Percentiles rank a stretch among this genome's conserved stretches.
Evolutionary conservation across 306 rosid genomes (phyloP).

Genomic region (Pueraria montana): DNA sequence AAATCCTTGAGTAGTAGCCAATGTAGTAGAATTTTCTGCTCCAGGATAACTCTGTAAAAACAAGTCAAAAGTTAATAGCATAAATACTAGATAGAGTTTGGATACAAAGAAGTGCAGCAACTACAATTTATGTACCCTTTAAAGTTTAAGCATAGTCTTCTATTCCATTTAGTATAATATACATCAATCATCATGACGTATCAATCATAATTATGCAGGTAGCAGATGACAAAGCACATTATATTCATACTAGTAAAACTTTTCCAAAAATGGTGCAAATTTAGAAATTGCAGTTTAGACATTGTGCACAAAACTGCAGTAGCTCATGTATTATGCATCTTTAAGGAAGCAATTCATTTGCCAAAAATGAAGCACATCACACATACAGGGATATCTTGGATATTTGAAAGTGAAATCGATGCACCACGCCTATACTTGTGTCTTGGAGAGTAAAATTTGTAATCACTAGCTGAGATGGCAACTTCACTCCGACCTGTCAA

Average conservation of each 20-base stretch:
- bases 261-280: background rate
- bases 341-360: conserved; percentile 37
- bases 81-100: conserved; percentile 16
- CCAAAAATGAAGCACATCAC: conserved; percentile 43
- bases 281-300: conserved; percentile 24
- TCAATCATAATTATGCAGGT: conserved; percentile 10
- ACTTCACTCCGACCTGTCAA: conserved; percentile 94
- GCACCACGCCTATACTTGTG: conserved; percentile 85
- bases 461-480: conserved; percentile 74
- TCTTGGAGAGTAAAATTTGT: conserved; percentile 93
- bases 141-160: conserved; percentile 7
- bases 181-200: background rate
- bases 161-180: conserved; percentile 10
- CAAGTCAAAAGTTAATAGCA: conserved; percentile 41
- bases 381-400: conserved; percentile 79
- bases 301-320: conserved; percentile 16
- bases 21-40: conserved; percentile 70
- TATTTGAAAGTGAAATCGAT: conserved; percentile 71
- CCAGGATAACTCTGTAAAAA: conserved; percentile 77
- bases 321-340: conserved; percentile 33
- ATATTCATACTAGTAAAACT: conserved; percentile 40
- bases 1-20: conserved; percentile 78
- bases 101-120: conserved; percentile 34
- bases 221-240: conserved; percentile 34
- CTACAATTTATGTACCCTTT: conserved; percentile 35